Evolutionary conservation across 768 basidiomycete species (phyloP).

Genomic region (Russula sp.): DNA sequence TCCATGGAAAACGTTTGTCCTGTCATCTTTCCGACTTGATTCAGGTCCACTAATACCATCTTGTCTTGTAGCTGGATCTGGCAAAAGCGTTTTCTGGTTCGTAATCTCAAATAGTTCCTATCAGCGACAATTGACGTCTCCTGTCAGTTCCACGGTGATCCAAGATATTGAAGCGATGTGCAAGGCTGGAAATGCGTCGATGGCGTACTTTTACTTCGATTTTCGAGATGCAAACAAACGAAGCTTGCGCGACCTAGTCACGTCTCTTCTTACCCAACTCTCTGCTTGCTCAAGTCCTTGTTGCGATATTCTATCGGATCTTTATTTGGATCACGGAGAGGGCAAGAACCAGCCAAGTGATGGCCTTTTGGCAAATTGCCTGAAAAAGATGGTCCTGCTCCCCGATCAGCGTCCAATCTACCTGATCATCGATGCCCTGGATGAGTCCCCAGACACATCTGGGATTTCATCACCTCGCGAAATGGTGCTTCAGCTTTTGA

Average conservation of each 20-base stretch:
- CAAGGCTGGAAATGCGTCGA: not conserved
- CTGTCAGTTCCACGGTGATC: slow-evolving; percentile 10
- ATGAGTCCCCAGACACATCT: slow-evolving; percentile 7
- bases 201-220: slow-evolving; percentile 6
- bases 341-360: too few relatives aligned
- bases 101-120: not conserved
- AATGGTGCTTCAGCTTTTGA: not conserved
- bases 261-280: slow-evolving; percentile 12
- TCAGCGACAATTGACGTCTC: not conserved
- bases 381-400: slow-evolving; percentile 6
- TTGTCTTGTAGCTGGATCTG: slow-evolving; percentile 12
- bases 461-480: slow-evolving; percentile 2
- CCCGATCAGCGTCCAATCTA: not conserved
- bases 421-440: slow-evolving; percentile 12
- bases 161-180: not conserved
- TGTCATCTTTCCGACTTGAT: not conserved
- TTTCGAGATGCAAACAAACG: not conserved
- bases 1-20: slow-evolving; percentile 17
- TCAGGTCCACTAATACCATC: not conserved
- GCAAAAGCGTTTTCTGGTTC: slow-evolving; percentile 15
- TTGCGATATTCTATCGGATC: not conserved
- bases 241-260: not conserved
- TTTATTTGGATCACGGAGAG: too few relatives aligned
- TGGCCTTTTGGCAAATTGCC: too few relatives aligned
- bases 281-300: not conserved